Percentiles rank a stretch among this genome's conserved stretches.
These are phyloP conservation scores for Adenanthera pavonina DNA, from an alignment of 306 rosid species.

Conservation along the genomic window DNA sequence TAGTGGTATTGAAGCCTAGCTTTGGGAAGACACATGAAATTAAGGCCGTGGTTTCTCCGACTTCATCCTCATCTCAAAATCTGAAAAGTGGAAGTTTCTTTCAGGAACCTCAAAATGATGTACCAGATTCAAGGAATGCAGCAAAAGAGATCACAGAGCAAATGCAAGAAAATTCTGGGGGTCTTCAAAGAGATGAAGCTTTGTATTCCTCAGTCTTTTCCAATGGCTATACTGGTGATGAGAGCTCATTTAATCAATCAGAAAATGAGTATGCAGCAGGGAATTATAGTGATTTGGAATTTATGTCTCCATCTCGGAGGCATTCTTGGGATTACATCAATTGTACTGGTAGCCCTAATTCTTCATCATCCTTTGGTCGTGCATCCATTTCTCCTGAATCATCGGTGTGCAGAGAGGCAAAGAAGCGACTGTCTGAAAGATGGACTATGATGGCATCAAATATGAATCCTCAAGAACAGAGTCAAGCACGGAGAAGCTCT, in stretches of 20 bases:
- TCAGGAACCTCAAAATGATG: slow-evolving; percentile 58
- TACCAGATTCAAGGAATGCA: slow-evolving; percentile 54
- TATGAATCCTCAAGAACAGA: slow-evolving; percentile 65
- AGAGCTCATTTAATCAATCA: slow-evolving; percentile 81
- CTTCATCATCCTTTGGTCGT: slow-evolving; percentile 76
- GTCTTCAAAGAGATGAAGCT: slow-evolving; percentile 67
- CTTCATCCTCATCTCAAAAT: slow-evolving; percentile 57
- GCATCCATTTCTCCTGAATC: slow-evolving; percentile 86
- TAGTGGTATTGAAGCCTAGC: slow-evolving; percentile 90
- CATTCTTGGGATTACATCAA: slow-evolving; percentile 85
- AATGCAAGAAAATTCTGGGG: slow-evolving; percentile 60
- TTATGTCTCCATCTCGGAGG: slow-evolving; percentile 72
- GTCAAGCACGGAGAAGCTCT: slow-evolving; percentile 62
- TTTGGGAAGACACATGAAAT: slow-evolving; percentile 60
- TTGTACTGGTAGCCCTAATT: slow-evolving; percentile 67
- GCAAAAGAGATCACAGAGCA: slow-evolving; percentile 59
- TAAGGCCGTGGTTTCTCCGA: slow-evolving; percentile 62
- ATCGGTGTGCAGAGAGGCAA: slow-evolving; percentile 90
- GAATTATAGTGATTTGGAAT: slow-evolving; percentile 78
- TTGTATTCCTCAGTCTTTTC: slow-evolving; percentile 69
- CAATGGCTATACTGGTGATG: slow-evolving; percentile 81
- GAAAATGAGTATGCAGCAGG: slow-evolving; percentile 69
- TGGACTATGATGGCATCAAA: slow-evolving; percentile 80
- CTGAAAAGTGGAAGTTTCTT: slow-evolving; percentile 52
- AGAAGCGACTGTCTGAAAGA: slow-evolving; percentile 92